phyloP scores from a whole-genome alignment of 2,329 filamentous ascomycete genomes.

The Rhynchosporium secalis region DNA sequence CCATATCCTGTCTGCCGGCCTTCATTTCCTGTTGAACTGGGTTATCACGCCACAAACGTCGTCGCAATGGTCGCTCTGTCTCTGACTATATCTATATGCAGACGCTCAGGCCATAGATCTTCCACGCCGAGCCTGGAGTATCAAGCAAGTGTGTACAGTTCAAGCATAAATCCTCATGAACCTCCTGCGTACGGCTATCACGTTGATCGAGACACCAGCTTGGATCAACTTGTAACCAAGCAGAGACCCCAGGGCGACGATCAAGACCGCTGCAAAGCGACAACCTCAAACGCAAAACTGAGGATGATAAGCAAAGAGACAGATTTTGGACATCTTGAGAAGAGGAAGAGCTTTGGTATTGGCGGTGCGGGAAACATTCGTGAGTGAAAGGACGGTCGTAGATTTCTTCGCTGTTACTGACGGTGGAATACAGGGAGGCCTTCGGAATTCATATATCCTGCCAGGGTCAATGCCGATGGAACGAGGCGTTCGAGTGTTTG shows the following conservation, averaged over 20 bases:
- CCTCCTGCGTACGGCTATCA: conserved; percentile 7
- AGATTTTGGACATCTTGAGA: conserved; percentile 23
- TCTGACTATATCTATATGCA: conserved; percentile 17
- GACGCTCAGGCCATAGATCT: conserved; percentile 7
- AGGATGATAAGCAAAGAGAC: conserved; percentile 15
- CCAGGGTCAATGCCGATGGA: conserved; percentile 27
- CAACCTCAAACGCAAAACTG: neutral
- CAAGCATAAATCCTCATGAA: neutral
- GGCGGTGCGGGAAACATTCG: conserved; percentile 39
- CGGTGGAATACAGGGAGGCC: conserved; percentile 30
- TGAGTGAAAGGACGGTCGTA: conserved; percentile 20
- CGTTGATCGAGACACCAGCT: conserved; percentile 10
- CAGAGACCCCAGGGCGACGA: conserved; percentile 18
- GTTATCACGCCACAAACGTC: neutral
- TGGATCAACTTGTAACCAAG: conserved; percentile 18
- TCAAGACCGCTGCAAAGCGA: conserved; percentile 7
- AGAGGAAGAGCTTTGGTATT: conserved; percentile 37
- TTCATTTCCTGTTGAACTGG: neutral
- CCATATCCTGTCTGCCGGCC: neutral
- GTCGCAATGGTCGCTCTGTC: conserved; percentile 12
- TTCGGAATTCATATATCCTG: conserved; percentile 36
- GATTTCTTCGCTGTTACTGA: neutral
- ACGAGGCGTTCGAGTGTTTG: conserved; percentile 33
- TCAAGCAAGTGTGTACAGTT: conserved; percentile 15
- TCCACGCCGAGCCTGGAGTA: conserved; percentile 9